A percentile compares a stretch with the other conserved stretches of the same genome.
Conservation (phyloP, 441 rosid species). For the Erodium chrysanthum region DNA sequence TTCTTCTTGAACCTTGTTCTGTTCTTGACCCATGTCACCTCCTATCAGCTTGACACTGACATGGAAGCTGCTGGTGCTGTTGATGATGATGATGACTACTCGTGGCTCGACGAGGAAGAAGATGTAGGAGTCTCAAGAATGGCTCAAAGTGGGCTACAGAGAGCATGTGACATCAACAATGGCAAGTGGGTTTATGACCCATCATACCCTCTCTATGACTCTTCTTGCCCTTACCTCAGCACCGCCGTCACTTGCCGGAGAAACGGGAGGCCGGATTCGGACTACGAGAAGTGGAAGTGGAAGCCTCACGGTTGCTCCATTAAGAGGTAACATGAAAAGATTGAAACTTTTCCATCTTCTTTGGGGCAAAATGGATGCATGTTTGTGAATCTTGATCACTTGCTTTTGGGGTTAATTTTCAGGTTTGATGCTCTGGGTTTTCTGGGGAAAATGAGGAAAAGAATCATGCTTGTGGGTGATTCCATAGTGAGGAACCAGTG, state of each 20-base stretch:
- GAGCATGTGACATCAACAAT: slow-evolving; percentile 44
- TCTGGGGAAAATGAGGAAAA: slow-evolving; percentile 76
- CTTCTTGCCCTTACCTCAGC: slow-evolving; percentile 69
- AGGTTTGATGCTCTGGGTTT: slow-evolving; percentile 81
- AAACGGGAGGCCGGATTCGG: slow-evolving; percentile 88
- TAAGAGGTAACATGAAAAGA: slow-evolving; percentile 40
- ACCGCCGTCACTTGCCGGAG: slow-evolving; percentile 61
- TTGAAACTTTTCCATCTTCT: no score
- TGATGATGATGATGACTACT: not conserved
- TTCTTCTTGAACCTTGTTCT: no score
- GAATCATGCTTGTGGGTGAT: slow-evolving; percentile 86
- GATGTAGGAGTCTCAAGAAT: not conserved
- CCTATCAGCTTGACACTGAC: no score
- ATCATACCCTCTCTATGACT: slow-evolving; percentile 73
- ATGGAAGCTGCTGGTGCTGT: no score
- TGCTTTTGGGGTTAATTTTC: not conserved
- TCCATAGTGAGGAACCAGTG: slow-evolving; percentile 93
- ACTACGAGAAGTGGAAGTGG: slow-evolving; percentile 90
- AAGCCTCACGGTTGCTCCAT: slow-evolving; percentile 60
- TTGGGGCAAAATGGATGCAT: not conserved
- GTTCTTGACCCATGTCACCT: no score
- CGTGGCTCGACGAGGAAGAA: not conserved
- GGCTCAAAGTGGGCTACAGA: not conserved
- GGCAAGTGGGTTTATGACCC: slow-evolving; percentile 75
- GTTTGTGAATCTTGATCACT: no score